A percentile compares a stretch with the other conserved stretches of the same genome.
Conservation (phyloP, 1,284 basidiomycete species). For the Singerocomus inundabilis region DNA sequence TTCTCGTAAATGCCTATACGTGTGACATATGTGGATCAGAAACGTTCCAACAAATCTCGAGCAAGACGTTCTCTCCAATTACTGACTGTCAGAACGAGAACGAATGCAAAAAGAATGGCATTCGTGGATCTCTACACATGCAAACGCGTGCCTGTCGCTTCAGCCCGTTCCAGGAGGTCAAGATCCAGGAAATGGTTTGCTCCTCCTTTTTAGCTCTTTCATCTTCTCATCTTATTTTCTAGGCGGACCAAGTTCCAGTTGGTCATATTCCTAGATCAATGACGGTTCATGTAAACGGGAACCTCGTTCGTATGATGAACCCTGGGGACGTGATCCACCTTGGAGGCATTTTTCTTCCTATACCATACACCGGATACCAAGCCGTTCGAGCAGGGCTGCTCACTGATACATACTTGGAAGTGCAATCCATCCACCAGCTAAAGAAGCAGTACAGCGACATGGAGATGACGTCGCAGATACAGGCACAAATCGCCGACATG, state of each 20-base stretch:
- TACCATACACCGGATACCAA: constrained; percentile 86
- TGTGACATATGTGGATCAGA: constrained; percentile 98
- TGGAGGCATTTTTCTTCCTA: constrained; percentile 87
- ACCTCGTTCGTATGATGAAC: constrained; percentile 86
- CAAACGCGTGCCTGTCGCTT: constrained; percentile 97
- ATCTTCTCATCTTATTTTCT: constrained; percentile 14
- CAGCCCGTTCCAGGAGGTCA: constrained; percentile 97
- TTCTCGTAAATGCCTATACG: constrained; percentile 97
- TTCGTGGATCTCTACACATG: constrained; percentile 92
- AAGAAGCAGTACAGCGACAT: constrained; percentile 98
- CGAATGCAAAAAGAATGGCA: constrained; percentile 85
- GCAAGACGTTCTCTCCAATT: constrained; percentile 89
- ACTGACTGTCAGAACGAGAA: constrained; percentile 81
- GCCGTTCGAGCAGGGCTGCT: constrained; percentile 92
- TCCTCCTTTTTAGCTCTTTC: neutral
- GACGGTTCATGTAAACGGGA: constrained; percentile 93
- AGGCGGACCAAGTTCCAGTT: constrained; percentile 99
- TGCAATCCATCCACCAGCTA: constrained; percentile 87
- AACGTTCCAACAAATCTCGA: constrained; percentile 97
- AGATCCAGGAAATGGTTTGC: constrained; percentile 96
- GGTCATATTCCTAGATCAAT: constrained; percentile 99
- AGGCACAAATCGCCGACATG: constrained; percentile 69
- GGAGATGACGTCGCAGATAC: constrained; percentile 87
- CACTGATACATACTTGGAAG: constrained; percentile 97
- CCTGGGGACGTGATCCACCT: constrained; percentile 96